Evolutionary conservation across 73 alveolate genomes (phyloP).

Genomic region (Effrenium voratum): DNA sequence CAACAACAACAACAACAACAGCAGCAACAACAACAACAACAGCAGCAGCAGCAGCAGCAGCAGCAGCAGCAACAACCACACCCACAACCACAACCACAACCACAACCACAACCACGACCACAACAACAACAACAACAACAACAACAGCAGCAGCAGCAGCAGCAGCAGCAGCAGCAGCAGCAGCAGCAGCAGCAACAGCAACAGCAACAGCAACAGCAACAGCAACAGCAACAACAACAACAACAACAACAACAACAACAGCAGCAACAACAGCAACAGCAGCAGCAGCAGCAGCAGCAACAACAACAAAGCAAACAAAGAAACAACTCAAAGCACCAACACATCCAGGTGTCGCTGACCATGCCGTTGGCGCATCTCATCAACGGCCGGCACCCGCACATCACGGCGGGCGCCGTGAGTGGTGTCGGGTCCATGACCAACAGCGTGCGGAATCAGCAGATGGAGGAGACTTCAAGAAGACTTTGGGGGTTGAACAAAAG

Average conservation of each 20-base stretch:
- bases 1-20: too few species aligned
- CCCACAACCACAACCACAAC: not conserved
- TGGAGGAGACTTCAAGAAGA: too few species aligned
- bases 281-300: too few species aligned
- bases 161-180: not conserved
- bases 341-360: conserved; percentile 24
- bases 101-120: not conserved
- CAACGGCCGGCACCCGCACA: not conserved
- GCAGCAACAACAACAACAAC: too few species aligned
- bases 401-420: conserved; percentile 27
- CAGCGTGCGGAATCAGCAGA: conserved; percentile 32
- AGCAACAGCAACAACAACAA: not conserved
- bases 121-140: not conserved
- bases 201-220: not conserved
- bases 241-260: not conserved
- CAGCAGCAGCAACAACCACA: not conserved
- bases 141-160: not conserved
- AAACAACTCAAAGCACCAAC: not conserved
- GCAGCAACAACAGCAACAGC: too few species aligned
- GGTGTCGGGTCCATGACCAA: conserved; percentile 65
- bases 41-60: too few species aligned
- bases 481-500: too few species aligned
- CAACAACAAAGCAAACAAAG: too few species aligned
- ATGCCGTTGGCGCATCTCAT: conserved; percentile 53
- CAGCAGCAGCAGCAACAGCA: not conserved